Conservation (phyloP, 495 filamentous ascomycete species). For the Parmelia sp. region DNA sequence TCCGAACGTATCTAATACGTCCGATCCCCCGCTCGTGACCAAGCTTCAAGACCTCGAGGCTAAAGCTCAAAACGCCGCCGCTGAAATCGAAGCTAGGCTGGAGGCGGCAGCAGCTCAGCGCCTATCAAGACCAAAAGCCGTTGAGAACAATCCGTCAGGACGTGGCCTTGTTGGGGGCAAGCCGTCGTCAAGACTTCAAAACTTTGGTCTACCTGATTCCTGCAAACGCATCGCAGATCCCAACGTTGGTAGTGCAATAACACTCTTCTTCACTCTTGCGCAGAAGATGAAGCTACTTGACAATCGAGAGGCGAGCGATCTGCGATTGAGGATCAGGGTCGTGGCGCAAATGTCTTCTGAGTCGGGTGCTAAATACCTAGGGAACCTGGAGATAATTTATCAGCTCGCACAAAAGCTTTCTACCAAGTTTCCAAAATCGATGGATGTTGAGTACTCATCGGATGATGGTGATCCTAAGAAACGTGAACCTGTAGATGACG, state of each 20-base stretch:
- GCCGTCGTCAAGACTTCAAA: not conserved
- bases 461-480: not conserved
- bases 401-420: not conserved
- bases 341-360: not conserved
- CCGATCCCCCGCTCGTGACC: no score
- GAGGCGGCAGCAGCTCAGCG: not conserved
- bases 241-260: not conserved
- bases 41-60: no score
- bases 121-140: no score
- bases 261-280: not conserved
- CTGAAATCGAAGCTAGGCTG: not conserved
- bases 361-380: not conserved
- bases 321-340: not conserved
- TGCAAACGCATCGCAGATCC: not conserved
- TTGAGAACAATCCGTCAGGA: no score
- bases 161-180: no score
- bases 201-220: not conserved
- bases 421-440: not conserved
- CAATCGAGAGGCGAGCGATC: not conserved
- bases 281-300: not conserved
- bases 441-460: not conserved
- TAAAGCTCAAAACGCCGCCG: not conserved
- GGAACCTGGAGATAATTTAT: slow-evolving; percentile 9
- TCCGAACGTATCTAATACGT: not conserved
- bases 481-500: no score